Evolutionary conservation across 345 rosid genomes (phyloP).

Genomic region (Eucalyptus leucophloia): DNA sequence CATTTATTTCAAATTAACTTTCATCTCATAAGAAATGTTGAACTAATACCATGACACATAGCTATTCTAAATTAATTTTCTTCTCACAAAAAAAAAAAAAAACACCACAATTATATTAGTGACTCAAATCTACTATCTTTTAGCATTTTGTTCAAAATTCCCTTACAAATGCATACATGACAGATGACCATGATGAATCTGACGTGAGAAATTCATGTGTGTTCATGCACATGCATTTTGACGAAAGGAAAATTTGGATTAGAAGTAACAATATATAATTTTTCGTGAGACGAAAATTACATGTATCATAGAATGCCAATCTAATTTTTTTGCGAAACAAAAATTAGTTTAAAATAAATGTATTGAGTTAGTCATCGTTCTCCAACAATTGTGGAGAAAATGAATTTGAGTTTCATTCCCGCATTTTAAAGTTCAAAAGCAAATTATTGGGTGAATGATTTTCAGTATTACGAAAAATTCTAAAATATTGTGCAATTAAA

Average conservation of each 20-base stretch:
- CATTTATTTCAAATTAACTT: background rate
- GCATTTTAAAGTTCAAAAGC: background rate
- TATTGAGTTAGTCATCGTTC: accelerated
- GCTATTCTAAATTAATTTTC: background rate
- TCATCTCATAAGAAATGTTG: background rate
- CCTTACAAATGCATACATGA: background rate
- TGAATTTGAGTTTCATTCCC: background rate
- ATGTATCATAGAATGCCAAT: background rate
- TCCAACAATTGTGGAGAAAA: background rate
- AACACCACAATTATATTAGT: background rate
- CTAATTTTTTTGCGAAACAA: accelerated
- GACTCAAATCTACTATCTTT: background rate
- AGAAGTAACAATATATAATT: background rate
- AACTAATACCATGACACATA: background rate
- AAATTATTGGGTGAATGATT: background rate
- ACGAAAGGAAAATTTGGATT: background rate
- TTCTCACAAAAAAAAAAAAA: background rate
- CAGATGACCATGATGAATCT: no score
- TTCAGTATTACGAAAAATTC: background rate
- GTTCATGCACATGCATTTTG: background rate
- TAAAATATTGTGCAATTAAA: background rate
- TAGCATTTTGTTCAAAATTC: background rate
- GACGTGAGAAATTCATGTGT: background rate
- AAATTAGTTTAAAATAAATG: background rate
- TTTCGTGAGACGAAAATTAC: background rate